Evolutionary conservation across 129 eudicot species (phyloP), one percentile per base, ranked within the genome.

Genomic region (Scalesia atractyloides): DNA sequence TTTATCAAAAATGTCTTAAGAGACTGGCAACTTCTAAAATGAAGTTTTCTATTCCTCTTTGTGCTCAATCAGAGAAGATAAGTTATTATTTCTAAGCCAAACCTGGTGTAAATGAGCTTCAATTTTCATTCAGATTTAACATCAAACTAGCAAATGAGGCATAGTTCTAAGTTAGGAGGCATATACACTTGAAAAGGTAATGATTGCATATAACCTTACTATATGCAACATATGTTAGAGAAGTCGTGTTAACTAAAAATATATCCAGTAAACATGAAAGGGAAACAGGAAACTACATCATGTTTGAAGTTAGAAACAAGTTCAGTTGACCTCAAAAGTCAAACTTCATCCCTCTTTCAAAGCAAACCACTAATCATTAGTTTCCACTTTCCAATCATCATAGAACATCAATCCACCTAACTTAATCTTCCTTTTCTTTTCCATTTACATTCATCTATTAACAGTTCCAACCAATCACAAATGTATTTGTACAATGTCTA

Each of bases 261-360:
- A 7, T 8, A 41, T 7, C 0, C 46, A 41, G 1, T 8, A 5
- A 7, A 6, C 11, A 41, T 8, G 46, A 41, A 41, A 41, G 1
- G 44, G 44, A 48, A 48, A 56, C 6, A 37, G 34, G 64, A 39
- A 53, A 70, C 12, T 3, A 54, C 54, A 4, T 22, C 39, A 71
- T 33, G 66, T 22, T 71, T 71, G 46, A 69, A 69, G 74, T 18
- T 34, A 69, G 37, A 69, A 69, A 24, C 36, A 51, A 50, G 41
- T 51, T 49, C 22, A 50, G 16, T 24, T 7, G 64, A 41, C 14
- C 36, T 12, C 15, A 57, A 43, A 39, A 56, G 57, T 57, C 66
- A 16, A 71, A 41, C 7, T 71, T 22, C 56, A 20, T 41, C 20
- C 22, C 57, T 57, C 68, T 9, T 72, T 41, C 37, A 17, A 70